A percentile compares a stretch with the other conserved stretches of the same genome.
phyloP scores from a whole-genome alignment of 257 asterid species.

The Rubia yunnanensis region DNA sequence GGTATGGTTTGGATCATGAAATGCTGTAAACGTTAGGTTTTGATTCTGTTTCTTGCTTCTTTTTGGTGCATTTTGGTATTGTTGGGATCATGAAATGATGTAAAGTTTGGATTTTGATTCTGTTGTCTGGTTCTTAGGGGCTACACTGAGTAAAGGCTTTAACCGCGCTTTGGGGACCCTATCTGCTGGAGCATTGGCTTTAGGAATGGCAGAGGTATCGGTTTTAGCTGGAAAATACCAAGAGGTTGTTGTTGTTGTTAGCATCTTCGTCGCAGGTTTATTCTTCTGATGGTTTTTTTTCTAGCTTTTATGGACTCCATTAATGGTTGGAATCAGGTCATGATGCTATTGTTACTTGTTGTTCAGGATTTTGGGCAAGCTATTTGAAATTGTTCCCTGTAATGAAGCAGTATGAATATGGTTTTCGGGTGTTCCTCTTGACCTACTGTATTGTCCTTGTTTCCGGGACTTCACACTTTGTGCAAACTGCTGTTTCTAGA shows the following conservation, averaged over 20 bases:
- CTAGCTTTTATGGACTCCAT: neutral
- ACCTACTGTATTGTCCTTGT: constrained; percentile 74
- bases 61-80: no score
- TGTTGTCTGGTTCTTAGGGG: constrained; percentile 22
- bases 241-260: constrained; percentile 56
- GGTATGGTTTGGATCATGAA: no score
- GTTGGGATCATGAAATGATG: no score
- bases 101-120: neutral
- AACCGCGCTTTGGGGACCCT: constrained; percentile 43
- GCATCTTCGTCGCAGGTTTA: constrained; percentile 70
- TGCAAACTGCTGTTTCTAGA: constrained; percentile 64
- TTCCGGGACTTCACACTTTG: constrained; percentile 57
- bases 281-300: neutral
- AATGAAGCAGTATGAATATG: constrained; percentile 87
- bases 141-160: constrained; percentile 41
- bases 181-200: constrained; percentile 39
- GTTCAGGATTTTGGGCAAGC: constrained; percentile 39
- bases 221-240: constrained; percentile 37
- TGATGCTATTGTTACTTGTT: neutral
- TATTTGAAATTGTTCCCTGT: constrained; percentile 71
- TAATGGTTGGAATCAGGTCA: neutral
- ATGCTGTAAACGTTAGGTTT: no score
- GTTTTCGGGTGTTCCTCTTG: constrained; percentile 82
- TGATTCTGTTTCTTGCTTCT: no score
- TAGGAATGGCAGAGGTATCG: constrained; percentile 37